Conservation (phyloP, 306 rosid genomes). For the Amphicarpaea edgeworthii region DNA sequence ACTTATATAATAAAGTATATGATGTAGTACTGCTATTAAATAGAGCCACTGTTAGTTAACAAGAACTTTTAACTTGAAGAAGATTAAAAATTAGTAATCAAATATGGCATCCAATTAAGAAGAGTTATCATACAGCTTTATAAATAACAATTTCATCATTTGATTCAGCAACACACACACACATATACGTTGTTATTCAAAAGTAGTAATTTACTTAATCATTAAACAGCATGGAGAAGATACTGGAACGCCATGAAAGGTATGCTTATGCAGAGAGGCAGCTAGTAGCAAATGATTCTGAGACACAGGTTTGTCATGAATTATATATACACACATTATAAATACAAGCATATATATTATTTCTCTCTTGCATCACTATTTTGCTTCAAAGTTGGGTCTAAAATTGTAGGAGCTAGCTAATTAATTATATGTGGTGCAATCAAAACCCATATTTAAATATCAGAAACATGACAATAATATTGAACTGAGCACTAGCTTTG, state of each 20-base stretch:
- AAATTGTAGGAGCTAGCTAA: not conserved
- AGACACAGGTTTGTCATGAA: conserved; percentile 58
- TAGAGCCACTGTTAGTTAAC: not conserved
- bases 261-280: conserved; percentile 71
- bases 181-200: not conserved
- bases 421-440: not conserved
- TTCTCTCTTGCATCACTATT: not conserved
- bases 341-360: not conserved
- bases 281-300: conserved; percentile 53
- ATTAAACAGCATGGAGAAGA: conserved; percentile 81
- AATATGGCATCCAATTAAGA: not conserved
- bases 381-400: not conserved
- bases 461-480: not conserved
- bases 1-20: not conserved
- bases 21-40: too few relatives aligned
- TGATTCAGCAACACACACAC: conserved; percentile 4
- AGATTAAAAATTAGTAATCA: not conserved
- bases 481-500: not conserved
- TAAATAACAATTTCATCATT: not conserved
- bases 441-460: not conserved
- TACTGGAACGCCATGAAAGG: conserved; percentile 88
- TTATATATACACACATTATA: not conserved
- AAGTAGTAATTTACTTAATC: not conserved
- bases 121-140: not conserved
- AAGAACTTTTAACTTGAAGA: not conserved